phyloP scores from a whole-genome alignment of 129 eudicot species.

The Artemisia tridentata region DNA sequence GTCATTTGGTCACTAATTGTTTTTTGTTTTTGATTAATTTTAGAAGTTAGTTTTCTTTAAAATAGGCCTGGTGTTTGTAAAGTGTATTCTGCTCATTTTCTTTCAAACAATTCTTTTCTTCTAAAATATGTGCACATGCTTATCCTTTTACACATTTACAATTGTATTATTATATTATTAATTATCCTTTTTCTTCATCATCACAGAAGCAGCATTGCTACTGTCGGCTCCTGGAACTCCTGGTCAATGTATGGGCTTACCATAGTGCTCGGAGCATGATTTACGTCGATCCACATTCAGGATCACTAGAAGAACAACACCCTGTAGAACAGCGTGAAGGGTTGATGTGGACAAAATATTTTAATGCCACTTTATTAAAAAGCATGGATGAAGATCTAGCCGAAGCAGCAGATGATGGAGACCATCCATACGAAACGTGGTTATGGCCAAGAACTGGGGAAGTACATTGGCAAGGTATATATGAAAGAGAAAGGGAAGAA shows the following conservation, averaged over 20 bases:
- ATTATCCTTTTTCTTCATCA: not conserved
- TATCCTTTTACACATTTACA: not conserved
- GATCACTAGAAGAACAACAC: slow-evolving; percentile 79
- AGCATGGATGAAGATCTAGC: slow-evolving; percentile 98
- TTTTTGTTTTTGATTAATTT: too few relatives aligned
- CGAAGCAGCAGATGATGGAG: slow-evolving; percentile 92
- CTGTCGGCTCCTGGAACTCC: slow-evolving; percentile 73
- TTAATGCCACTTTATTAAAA: slow-evolving; percentile 63
- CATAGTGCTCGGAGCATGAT: slow-evolving; percentile 85
- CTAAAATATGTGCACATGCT: too few relatives aligned
- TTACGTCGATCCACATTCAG: slow-evolving; percentile 75
- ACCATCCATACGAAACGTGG: slow-evolving; percentile 68
- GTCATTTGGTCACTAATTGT: too few relatives aligned
- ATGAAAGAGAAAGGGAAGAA: slow-evolving; percentile 90
- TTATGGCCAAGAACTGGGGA: slow-evolving; percentile 98
- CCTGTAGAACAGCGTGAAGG: slow-evolving; percentile 63
- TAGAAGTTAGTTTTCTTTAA: too few relatives aligned
- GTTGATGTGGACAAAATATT: slow-evolving; percentile 86
- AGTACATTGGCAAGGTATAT: slow-evolving; percentile 92
- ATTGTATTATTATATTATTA: not conserved
- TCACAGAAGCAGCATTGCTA: slow-evolving; percentile 77
- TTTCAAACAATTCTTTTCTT: too few relatives aligned
- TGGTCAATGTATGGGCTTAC: slow-evolving; percentile 98
- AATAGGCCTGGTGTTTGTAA: too few relatives aligned
- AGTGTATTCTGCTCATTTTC: too few relatives aligned